Evolutionary conservation across 169 alveolate species (phyloP).

Genomic region (Plasmodium knowlesi): DNA sequence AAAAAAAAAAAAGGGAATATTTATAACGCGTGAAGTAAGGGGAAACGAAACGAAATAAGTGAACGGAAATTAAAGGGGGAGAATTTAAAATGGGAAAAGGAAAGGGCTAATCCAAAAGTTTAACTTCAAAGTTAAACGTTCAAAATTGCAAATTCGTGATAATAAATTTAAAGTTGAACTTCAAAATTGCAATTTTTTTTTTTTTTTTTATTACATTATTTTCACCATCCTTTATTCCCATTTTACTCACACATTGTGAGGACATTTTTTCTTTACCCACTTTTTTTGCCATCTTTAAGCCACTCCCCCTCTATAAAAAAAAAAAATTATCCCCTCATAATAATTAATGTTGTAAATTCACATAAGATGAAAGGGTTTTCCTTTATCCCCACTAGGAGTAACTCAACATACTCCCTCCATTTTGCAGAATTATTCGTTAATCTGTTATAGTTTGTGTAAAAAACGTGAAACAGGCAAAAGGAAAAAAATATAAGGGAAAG

Average conservation of each 20-base stretch:
- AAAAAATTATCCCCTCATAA: neutral
- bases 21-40: neutral
- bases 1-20: neutral
- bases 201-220: neutral
- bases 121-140: neutral
- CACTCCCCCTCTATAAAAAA: neutral
- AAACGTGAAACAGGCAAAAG: neutral
- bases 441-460: neutral
- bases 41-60: neutral
- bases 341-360: neutral
- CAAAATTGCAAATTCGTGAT: neutral
- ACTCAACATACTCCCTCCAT: neutral
- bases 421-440: neutral
- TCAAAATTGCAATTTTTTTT: neutral
- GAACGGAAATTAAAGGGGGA: neutral
- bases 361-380: neutral
- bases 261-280: neutral
- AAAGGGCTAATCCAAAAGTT: neutral
- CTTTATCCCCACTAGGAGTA: neutral
- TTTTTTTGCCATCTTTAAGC: neutral
- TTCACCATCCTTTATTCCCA: neutral
- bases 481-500: neutral
- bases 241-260: neutral
- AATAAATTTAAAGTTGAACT: neutral
- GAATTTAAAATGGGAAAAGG: conserved; percentile 8